phyloP scores from a whole-genome alignment of 805 yeast genomes.

The Ogataea sp. region DNA sequence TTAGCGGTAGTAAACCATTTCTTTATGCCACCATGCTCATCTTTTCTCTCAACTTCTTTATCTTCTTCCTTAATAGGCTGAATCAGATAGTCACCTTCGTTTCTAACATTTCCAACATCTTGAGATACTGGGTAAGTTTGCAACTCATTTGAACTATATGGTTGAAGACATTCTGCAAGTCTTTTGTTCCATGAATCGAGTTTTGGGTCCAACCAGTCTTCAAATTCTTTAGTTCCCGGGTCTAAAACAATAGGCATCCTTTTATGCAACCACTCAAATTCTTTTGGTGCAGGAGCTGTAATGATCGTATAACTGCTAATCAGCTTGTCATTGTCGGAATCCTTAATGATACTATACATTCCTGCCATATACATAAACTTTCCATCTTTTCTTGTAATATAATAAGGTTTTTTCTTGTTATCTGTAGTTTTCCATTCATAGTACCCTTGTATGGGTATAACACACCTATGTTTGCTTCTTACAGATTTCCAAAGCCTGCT shows the following conservation, averaged over 20 bases:
- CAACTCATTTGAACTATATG: constrained; percentile 27
- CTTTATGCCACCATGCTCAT: background rate
- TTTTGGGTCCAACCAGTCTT: constrained; percentile 51
- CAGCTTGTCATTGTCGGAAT: constrained; percentile 4
- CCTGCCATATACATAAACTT: constrained; percentile 63
- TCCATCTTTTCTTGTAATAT: constrained; percentile 42
- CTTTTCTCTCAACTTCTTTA: too few species aligned
- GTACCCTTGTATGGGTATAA: constrained; percentile 75
- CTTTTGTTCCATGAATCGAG: constrained; percentile 28
- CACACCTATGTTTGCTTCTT: constrained; percentile 48
- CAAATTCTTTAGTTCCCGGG: constrained; percentile 52
- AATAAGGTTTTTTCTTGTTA: constrained; percentile 49
- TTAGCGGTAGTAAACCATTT: background rate
- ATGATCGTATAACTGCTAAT: constrained; percentile 52
- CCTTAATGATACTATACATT: constrained; percentile 25
- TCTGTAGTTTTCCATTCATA: constrained; percentile 60
- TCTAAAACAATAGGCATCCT: constrained; percentile 71
- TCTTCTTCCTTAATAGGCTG: constrained; percentile 6
- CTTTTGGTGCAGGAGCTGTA: constrained; percentile 62
- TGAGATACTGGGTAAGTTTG: constrained; percentile 47
- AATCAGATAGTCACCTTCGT: constrained; percentile 35
- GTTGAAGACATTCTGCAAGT: constrained; percentile 32
- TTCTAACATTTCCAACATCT: constrained; percentile 56
- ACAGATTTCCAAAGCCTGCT: constrained; percentile 52
- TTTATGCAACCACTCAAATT: constrained; percentile 59